Evolutionary conservation across 768 basidiomycete species (phyloP).

Genomic region (Lactarius sanguifluus): DNA sequence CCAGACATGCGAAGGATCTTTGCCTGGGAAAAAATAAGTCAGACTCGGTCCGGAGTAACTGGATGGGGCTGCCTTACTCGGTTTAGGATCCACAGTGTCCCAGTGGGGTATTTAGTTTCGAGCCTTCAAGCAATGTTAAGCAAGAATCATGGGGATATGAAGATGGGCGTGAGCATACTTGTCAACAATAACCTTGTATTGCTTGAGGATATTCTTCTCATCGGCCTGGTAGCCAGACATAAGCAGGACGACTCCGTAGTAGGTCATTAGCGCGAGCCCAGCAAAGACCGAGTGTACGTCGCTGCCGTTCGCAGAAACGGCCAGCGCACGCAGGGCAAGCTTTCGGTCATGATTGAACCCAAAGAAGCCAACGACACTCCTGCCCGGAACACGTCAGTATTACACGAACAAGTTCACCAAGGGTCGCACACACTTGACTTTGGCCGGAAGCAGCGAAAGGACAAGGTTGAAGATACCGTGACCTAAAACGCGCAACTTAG

Average conservation of each 20-base stretch:
- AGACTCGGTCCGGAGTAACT: background rate
- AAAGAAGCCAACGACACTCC: slow-evolving; percentile 70
- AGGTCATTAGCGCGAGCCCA: slow-evolving; percentile 79
- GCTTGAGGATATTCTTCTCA: slow-evolving; percentile 57
- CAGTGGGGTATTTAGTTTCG: slow-evolving; percentile 58
- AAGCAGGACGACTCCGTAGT: slow-evolving; percentile 68
- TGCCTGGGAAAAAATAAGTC: slow-evolving; percentile 43
- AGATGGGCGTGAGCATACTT: slow-evolving; percentile 42
- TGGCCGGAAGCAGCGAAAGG: slow-evolving; percentile 72
- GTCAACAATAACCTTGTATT: slow-evolving; percentile 65
- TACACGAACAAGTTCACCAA: background rate
- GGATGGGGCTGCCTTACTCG: slow-evolving; percentile 41
- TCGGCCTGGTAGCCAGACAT: slow-evolving; percentile 77
- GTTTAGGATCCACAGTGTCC: slow-evolving; percentile 74
- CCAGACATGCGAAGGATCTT: slow-evolving; percentile 73
- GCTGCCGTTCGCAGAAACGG: slow-evolving; percentile 60
- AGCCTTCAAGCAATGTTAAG: slow-evolving; percentile 40
- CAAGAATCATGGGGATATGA: background rate
- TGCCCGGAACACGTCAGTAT: slow-evolving; percentile 32
- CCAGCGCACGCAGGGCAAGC: slow-evolving; percentile 65
- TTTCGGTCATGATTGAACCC: slow-evolving; percentile 73
- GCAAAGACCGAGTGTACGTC: slow-evolving; percentile 79
- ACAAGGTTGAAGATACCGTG: slow-evolving; percentile 70
- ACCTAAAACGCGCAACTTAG: slow-evolving; percentile 26
- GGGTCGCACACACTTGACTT: slow-evolving; percentile 52